Evolutionary conservation across 2,329 filamentous ascomycete genomes (phyloP).

Genomic region (Paecilomyces fulvus): DNA sequence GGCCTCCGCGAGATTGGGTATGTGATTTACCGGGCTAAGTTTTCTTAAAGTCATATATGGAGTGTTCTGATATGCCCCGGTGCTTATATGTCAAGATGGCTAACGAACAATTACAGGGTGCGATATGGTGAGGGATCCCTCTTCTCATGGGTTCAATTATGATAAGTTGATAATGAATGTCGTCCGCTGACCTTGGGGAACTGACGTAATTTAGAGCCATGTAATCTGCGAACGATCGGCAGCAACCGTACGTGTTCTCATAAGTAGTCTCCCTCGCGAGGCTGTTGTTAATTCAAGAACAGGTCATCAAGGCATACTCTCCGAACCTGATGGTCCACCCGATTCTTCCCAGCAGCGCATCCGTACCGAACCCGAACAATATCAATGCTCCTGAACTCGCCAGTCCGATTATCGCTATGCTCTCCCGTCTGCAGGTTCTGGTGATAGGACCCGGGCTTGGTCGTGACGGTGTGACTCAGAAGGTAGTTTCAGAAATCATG

Average conservation of each 20-base stretch:
- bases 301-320: conserved; percentile 94
- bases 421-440: conserved; percentile 80
- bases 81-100: not conserved
- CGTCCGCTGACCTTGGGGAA: not conserved
- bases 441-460: conserved; percentile 90
- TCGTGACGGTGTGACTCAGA: conserved; percentile 81
- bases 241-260: conserved; percentile 40
- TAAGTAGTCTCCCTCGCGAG: not conserved
- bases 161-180: not conserved
- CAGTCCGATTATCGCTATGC: conserved; percentile 64
- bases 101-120: conserved; percentile 37
- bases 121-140: conserved; percentile 60
- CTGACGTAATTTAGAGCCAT: conserved; percentile 48
- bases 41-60: not conserved
- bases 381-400: conserved; percentile 53
- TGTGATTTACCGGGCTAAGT: conserved; percentile 3
- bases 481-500: conserved; percentile 72
- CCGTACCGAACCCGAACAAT: conserved; percentile 39
- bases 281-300: conserved; percentile 4
- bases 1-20: conserved; percentile 80
- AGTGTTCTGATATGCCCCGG: not conserved
- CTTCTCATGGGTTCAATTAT: not conserved
- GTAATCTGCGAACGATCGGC: conserved; percentile 92
- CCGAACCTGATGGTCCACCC: conserved; percentile 98
- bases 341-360: conserved; percentile 70